Percentiles rank a stretch among this genome's conserved stretches.
phyloP scores from a whole-genome alignment of 208 protist species.

The Naegleria lovaniensis region DNA sequence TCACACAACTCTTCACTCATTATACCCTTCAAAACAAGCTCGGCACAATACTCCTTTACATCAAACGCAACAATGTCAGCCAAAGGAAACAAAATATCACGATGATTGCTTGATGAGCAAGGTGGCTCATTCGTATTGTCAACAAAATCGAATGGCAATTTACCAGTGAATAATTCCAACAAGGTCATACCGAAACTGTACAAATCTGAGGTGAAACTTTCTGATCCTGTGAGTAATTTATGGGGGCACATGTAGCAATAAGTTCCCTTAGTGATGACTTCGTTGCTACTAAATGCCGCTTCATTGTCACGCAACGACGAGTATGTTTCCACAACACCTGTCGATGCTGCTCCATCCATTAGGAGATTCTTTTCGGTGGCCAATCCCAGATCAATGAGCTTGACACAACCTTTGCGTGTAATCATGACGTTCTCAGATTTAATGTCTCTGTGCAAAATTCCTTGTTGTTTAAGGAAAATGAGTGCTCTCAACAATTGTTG shows the following conservation, averaged over 20 bases:
- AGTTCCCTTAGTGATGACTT: not conserved
- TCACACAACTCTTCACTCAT: not conserved
- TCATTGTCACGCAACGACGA: too few relatives aligned
- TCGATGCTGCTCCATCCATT: too few relatives aligned
- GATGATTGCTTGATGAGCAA: too few relatives aligned
- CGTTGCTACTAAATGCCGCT: too few relatives aligned
- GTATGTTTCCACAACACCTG: too few relatives aligned
- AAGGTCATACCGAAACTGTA: not conserved
- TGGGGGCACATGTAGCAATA: not conserved
- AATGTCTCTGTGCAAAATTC: not conserved
- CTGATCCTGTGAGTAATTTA: not conserved
- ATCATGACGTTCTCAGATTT: not conserved
- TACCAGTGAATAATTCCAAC: not conserved
- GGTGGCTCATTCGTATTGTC: too few relatives aligned
- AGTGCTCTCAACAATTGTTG: not conserved
- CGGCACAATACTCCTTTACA: not conserved
- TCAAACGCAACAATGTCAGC: not conserved
- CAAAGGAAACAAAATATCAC: not conserved
- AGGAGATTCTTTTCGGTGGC: too few relatives aligned
- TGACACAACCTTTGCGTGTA: not conserved
- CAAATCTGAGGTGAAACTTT: not conserved
- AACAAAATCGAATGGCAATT: not conserved
- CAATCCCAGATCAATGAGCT: not conserved
- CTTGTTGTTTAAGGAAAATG: not conserved
- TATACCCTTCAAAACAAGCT: not conserved